Base-by-base conservation (phyloP, 2,329 filamentous ascomycete species). In the Calonectria henricotiae region DNA sequence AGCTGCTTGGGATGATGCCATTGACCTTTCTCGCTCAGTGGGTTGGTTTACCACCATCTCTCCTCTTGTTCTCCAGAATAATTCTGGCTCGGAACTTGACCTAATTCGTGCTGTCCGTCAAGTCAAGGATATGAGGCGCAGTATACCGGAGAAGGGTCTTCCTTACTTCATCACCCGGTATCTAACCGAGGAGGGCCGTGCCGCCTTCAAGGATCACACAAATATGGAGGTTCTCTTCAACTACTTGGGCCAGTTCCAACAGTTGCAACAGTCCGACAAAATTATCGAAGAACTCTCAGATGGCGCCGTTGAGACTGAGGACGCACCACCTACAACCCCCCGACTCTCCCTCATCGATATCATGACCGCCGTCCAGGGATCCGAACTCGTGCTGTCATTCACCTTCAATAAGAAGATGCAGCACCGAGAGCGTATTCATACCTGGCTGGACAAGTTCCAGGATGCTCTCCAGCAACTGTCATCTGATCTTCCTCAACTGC, bases 41-140 rank as follows among this genome's bases (percentile, higher is more conserved):
- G 82, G 82, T 3, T 83, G 81, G 81, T 83, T 83, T 68, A 81
- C 81, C 0, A 79, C 79, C 1, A 70, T 83, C 23, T 77, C 65
- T 44, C 80, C 81, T 0, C 68, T 80, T 11, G 58, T 67, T 17
- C 43, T 70, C 11, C 8, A 39, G 20, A 58, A 58, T 20, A 58
- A 58, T 9, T 4, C 51, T 17, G 51, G 51, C 35, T 39, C 51
- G 2, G 20, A 25, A 3, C 20, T 58, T 23, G 51, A 58, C 12
- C 32, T 58, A 6, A 39, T 58, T 23, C 51, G 51, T 8, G 32
- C 51, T 3, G 65, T 79, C 23, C 67, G 69, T 5, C 63, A 55
- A n/a, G 70, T 70, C 9, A 78, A 79, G 55, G 76, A 79, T 32
- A 72, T 55, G 9, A 68, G 73, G 6, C 69, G 74, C 12, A 51